Conservation (phyloP, 371 early-diverging fungal genomes). For the Mortierella sp. region DNA sequence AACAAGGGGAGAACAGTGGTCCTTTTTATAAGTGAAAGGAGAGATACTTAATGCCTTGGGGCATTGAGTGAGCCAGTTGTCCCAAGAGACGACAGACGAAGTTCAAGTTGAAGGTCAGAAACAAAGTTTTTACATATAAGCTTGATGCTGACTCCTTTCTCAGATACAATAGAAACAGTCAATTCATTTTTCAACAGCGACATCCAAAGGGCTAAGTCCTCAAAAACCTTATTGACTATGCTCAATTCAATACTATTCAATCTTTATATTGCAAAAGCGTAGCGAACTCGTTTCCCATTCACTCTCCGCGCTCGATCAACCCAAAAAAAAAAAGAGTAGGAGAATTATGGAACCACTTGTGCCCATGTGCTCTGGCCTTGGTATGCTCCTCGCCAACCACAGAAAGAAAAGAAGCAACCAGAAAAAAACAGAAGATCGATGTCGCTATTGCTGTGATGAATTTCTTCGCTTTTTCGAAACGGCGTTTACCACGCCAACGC, state of each 20-base stretch:
- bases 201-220: conserved; percentile 14
- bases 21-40: conserved; percentile 9
- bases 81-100: not conserved
- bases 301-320: conserved; percentile 9
- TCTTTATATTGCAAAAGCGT: conserved; percentile 22
- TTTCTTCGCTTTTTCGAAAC: not conserved
- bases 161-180: conserved; percentile 9
- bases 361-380: not conserved
- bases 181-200: conserved; percentile 5
- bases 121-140: conserved; percentile 21
- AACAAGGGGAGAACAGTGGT: not conserved
- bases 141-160: conserved; percentile 26
- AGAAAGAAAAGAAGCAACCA: not conserved
- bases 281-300: conserved; percentile 33
- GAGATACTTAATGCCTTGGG: not conserved
- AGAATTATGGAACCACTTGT: not conserved
- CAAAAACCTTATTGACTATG: not conserved
- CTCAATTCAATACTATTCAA: conserved; percentile 15
- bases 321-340: not conserved
- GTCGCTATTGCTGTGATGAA: not conserved
- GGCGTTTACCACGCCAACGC: not conserved
- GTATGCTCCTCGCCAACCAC: not conserved
- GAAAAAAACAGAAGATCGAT: not conserved
- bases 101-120: conserved; percentile 7
- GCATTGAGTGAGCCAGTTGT: not conserved